Base-by-base conservation (phyloP, 2,329 filamentous ascomycete genomes). In the Periconia macrospinosa region DNA sequence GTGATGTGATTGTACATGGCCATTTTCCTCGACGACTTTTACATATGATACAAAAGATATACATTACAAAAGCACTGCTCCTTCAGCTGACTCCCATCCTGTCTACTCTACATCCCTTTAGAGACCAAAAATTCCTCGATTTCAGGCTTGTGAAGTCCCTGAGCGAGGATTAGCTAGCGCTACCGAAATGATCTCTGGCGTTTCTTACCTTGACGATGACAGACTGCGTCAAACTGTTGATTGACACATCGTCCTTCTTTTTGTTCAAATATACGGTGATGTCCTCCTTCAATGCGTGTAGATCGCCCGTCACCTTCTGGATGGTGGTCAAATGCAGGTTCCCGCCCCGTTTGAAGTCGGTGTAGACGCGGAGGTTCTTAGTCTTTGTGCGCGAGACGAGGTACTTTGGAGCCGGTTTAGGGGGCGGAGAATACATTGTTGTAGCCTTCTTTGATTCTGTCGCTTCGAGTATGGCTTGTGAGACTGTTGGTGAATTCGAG, bases 291-390 rank as follows among this genome's bases (percentile, higher is more conserved):
- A 97, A 71, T 2, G 78, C 82, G 30, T 78, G 73, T 47, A 86
- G 67, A 70, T 96, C 83, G 15, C 94, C 94, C 53, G 91, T 86
- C 47, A 93, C 82, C 75, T 90, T 92, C 72, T 91, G 89, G 52
- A 99, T 76, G 52, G 85, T 75, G 6, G 93, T 95, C 65, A 89
- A 76, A 65, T 86, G 84, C 68, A 86, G 81, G 60, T 90, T 94
- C 14, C 91, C 90, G 49, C 91, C 91, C 13, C 85, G 81, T 77
- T 90, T 92, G 59, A 76, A 79, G 60, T 86, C 80, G 15, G 86
- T 79, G 76, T 97, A 99, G 43, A 97, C 83, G 20, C 91, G 86
- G 2, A 94, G 78, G 60, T 91, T 85, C 45, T 86, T 83, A 37
- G 84, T 87, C 1, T 80, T 77, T 2, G 91, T 93, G 57, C 91